A percentile compares a stretch with the other conserved stretches of the same genome.
These are phyloP conservation scores for Pilasporangium apinafurcum DNA, from an alignment of 352 stramenopile species.

Conservation along the genomic window DNA sequence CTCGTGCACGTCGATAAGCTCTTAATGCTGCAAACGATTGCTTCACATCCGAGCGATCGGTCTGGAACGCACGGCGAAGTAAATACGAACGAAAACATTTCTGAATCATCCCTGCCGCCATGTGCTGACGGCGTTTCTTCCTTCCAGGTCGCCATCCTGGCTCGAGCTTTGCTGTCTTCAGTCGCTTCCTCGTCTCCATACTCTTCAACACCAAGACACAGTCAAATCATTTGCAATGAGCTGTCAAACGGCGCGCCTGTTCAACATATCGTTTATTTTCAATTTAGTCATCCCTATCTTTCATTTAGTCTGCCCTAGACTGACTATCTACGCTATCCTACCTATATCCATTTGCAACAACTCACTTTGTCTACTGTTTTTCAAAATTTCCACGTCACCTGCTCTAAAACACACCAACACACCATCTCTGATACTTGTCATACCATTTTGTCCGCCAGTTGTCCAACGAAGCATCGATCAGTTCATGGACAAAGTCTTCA, in stretches of 20 bases:
- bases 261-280: no score
- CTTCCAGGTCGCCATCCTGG: conserved; percentile 40
- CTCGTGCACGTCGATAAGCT: conserved; percentile 43
- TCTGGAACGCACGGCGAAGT: conserved; percentile 48
- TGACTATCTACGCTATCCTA: no score
- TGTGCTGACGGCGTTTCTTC: conserved; percentile 26
- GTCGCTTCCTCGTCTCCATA: conserved; percentile 7
- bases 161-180: conserved; percentile 46
- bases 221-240: no score
- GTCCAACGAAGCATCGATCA: conserved; percentile 94
- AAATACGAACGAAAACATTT: conserved; percentile 52
- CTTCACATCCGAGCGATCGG: conserved; percentile 25
- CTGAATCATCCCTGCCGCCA: conserved; percentile 70
- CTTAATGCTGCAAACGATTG: conserved; percentile 45
- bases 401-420: conserved; percentile 81
- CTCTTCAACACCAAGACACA: no score
- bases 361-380: background rate
- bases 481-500: conserved; percentile 92
- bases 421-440: conserved; percentile 93
- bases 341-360: no score
- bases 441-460: conserved; percentile 97
- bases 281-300: no score
- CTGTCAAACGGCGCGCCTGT: no score
- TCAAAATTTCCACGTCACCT: background rate
- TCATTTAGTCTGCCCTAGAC: no score